Conservation (phyloP, 805 yeast species). For the Saccharomyces kudriavzevii region DNA sequence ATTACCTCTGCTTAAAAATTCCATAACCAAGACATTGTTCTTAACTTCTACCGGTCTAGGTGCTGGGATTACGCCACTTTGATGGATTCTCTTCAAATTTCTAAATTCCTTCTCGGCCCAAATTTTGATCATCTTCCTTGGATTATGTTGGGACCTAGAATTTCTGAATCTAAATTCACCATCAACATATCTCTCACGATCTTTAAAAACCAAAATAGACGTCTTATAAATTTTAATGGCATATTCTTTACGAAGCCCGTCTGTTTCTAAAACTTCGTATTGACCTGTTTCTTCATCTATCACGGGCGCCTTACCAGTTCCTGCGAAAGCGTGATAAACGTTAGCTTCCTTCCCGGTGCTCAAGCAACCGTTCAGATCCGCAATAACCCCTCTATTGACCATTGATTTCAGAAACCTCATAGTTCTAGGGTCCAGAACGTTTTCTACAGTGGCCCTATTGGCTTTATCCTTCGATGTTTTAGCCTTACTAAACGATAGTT, state of each 20-base stretch:
- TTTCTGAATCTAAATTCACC: conserved; percentile 92
- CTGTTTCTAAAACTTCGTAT: background rate
- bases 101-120: conserved; percentile 99
- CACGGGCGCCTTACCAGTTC: conserved; percentile 3
- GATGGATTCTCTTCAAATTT: conserved; percentile 73
- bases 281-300: conserved; percentile 1
- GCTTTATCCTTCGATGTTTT: conserved; percentile 72
- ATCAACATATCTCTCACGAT: conserved; percentile 89
- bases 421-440: conserved; percentile 92
- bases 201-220: conserved; percentile 92
- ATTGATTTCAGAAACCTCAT: conserved; percentile 72
- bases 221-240: conserved; percentile 96
- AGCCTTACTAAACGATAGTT: conserved; percentile 45
- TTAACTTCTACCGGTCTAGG: conserved; percentile 88
- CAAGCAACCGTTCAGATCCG: conserved; percentile 85
- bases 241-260: conserved; percentile 40
- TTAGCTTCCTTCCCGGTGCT: conserved; percentile 99
- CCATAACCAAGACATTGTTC: conserved; percentile 91
- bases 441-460: conserved; percentile 93
- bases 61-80: conserved; percentile 71
- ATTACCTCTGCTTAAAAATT: conserved; percentile 62
- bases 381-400: conserved; percentile 73
- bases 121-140: conserved; percentile 91
- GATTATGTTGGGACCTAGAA: conserved; percentile 79
- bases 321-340: conserved; percentile 73